These are phyloP conservation scores for Melanopsichium pennsylvanicum DNA, from an alignment of 1,284 basidiomycete genomes.

Conservation along the genomic window DNA sequence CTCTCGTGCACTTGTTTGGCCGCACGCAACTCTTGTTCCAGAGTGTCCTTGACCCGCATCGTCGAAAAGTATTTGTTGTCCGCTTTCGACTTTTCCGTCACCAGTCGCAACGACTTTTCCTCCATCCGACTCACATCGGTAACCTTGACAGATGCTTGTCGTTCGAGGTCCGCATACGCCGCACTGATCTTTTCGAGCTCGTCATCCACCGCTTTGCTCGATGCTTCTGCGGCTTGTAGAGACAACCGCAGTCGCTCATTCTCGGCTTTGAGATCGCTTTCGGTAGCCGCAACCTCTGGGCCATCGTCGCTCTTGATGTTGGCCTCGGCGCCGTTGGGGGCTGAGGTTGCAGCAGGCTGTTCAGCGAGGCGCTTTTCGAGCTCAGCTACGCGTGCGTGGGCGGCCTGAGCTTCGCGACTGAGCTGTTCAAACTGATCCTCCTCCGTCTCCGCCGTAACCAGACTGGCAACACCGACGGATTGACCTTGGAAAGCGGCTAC, in stretches of 20 bases:
- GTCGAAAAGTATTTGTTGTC: conserved; percentile 94
- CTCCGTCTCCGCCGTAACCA: conserved; percentile 69
- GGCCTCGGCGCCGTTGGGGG: conserved; percentile 17
- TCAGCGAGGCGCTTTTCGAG: conserved; percentile 25
- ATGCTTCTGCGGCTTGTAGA: conserved; percentile 50
- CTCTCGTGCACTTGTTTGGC: conserved; percentile 76
- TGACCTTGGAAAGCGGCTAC: conserved; percentile 79
- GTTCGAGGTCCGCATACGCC: conserved; percentile 86
- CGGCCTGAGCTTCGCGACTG: conserved; percentile 22
- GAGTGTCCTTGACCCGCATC: conserved; percentile 86
- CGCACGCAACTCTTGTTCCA: conserved; percentile 79
- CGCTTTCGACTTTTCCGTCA: conserved; percentile 79
- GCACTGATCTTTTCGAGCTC: conserved; percentile 87
- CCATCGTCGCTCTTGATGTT: conserved; percentile 7
- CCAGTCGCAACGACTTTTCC: conserved; percentile 72
- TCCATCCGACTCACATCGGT: conserved; percentile 81
- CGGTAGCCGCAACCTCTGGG: conserved; percentile 1
- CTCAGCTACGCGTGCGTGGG: conserved; percentile 36
- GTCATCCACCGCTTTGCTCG: conserved; percentile 70
- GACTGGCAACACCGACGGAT: conserved; percentile 76
- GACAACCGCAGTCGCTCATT: conserved; percentile 70
- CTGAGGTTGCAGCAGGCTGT: background rate
- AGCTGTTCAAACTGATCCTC: conserved; percentile 37
- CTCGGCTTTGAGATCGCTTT: conserved; percentile 67
- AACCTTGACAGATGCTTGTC: conserved; percentile 82